Evolutionary conservation across 2,329 filamentous ascomycete species (phyloP).

Genomic region (Torrubiella hemipterigena): DNA sequence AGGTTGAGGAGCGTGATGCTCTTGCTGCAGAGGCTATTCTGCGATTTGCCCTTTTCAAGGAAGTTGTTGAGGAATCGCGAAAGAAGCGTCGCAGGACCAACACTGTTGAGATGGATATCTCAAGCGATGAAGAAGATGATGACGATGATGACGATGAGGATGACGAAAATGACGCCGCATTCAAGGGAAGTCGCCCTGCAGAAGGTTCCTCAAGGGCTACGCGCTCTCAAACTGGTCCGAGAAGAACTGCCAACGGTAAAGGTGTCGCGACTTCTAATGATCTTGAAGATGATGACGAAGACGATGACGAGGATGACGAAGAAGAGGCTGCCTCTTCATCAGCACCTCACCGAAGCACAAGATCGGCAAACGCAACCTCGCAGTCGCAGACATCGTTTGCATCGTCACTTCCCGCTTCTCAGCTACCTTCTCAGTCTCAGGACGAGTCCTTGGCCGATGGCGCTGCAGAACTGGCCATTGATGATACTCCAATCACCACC

Average conservation of each 20-base stretch:
- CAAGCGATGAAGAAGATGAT: conserved; percentile 44
- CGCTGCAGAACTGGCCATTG: conserved; percentile 29
- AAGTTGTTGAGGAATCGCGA: conserved; percentile 71
- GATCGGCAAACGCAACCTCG: conserved; percentile 23
- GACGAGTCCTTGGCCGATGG: conserved; percentile 29
- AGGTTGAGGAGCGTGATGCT: conserved; percentile 84
- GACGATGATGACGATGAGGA: conserved; percentile 48
- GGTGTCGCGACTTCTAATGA: conserved; percentile 14
- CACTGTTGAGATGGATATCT: conserved; percentile 41
- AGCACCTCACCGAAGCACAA: conserved; percentile 23
- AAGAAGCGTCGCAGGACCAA: conserved; percentile 71
- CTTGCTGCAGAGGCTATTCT: conserved; percentile 79
- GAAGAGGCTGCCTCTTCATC: conserved; percentile 25
- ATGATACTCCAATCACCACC: conserved; percentile 38
- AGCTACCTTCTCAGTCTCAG: conserved; percentile 38
- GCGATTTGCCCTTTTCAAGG: conserved; percentile 93
- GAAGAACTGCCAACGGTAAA: conserved; percentile 13
- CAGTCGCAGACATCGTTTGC: conserved; percentile 54
- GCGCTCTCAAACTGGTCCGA: conserved; percentile 14
- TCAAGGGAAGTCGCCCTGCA: conserved; percentile 26
- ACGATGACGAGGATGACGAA: conserved; percentile 38
- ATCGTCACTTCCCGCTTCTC: conserved; percentile 68
- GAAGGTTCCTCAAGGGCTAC: conserved; percentile 16
- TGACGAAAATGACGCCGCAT: conserved; percentile 42
- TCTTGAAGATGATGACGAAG: conserved; percentile 32